Evolutionary conservation across 1,139 yeast species (phyloP).

Genomic region (Spencermartinsiella ligniputridi): DNA sequence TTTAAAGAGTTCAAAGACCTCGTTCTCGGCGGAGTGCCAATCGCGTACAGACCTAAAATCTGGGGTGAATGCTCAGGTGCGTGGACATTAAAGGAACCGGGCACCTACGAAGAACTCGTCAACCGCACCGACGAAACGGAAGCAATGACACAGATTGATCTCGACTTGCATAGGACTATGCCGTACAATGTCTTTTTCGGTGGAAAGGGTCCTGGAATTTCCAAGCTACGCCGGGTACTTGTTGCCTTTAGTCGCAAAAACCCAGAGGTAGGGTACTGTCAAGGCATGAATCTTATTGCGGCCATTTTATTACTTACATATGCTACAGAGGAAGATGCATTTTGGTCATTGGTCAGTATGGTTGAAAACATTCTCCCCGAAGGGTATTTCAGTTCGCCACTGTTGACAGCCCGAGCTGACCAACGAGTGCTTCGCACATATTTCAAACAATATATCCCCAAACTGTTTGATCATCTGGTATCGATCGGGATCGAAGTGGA

Average conservation of each 20-base stretch:
- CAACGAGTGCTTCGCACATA: conserved; percentile 34
- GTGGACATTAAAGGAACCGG: conserved; percentile 43
- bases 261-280: conserved; percentile 54
- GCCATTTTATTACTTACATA: conserved; percentile 48
- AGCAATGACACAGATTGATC: conserved; percentile 48
- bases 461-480: conserved; percentile 38
- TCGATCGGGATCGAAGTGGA: conserved; percentile 44
- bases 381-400: conserved; percentile 43
- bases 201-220: conserved; percentile 53
- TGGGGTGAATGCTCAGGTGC: conserved; percentile 59
- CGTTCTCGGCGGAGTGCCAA: conserved; percentile 46
- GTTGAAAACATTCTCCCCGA: conserved; percentile 50
- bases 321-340: conserved; percentile 52
- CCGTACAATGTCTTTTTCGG: conserved; percentile 53
- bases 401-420: conserved; percentile 42
- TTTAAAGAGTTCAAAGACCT: conserved; percentile 38
- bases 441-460: conserved; percentile 37
- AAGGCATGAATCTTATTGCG: conserved; percentile 60
- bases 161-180: conserved; percentile 54
- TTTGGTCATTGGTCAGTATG: conserved; percentile 52
- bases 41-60: conserved; percentile 43
- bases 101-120: conserved; percentile 41
- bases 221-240: conserved; percentile 45
- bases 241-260: conserved; percentile 51
- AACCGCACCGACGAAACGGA: conserved; percentile 24